Conservation (phyloP, 1,284 basidiomycete genomes). For the Heterobasidion parviporum region DNA sequence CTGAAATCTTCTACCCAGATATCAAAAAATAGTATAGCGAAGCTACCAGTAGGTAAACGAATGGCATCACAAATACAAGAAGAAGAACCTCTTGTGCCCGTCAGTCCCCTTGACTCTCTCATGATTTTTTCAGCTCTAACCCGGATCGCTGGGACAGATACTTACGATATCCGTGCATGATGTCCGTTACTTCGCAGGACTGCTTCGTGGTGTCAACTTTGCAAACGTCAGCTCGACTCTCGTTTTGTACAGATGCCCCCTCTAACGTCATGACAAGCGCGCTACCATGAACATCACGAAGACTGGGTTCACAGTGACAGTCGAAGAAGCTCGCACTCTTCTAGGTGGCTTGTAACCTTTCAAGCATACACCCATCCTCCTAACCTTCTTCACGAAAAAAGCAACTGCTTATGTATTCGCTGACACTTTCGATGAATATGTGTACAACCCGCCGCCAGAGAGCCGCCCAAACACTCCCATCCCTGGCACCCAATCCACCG, state of each 20-base stretch:
- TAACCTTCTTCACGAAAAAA: conserved; percentile 20
- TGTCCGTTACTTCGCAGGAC: conserved; percentile 65
- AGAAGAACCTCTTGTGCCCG: no score
- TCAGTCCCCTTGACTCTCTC: no score
- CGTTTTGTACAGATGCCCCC: background rate
- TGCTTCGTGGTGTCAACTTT: conserved; percentile 76
- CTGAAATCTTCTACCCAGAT: no score
- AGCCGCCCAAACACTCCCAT: conserved; percentile 20
- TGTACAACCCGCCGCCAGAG: conserved; percentile 43
- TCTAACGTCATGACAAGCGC: conserved; percentile 35
- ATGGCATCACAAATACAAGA: no score
- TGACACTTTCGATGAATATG: conserved; percentile 73
- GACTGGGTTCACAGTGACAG: conserved; percentile 74
- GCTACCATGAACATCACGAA: conserved; percentile 70
- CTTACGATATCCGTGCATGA: conserved; percentile 72
- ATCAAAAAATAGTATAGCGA: no score
- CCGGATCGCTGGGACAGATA: conserved; percentile 35
- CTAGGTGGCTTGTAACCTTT: conserved; percentile 42
- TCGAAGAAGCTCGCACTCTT: conserved; percentile 78
- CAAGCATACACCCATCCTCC: background rate
- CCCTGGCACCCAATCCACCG: conserved; percentile 9
- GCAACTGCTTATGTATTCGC: conserved; percentile 82
- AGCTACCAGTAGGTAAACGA: no score
- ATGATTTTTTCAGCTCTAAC: no score
- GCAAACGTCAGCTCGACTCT: conserved; percentile 42